A percentile compares a stretch with the other conserved stretches of the same genome.
Conservation (phyloP, 148 eudicot genomes). For the Camellia granthamiana region DNA sequence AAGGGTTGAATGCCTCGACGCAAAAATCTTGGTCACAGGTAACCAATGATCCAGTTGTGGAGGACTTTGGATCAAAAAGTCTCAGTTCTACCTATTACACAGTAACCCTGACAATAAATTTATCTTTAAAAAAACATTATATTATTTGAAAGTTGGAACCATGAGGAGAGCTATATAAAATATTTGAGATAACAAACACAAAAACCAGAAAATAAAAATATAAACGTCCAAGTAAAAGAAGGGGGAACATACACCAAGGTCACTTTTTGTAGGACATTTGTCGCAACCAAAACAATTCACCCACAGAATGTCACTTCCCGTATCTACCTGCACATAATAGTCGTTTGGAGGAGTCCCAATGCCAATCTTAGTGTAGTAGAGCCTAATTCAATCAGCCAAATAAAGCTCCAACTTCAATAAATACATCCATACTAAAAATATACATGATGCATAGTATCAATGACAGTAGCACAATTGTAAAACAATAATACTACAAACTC, state of each 20-base stretch:
- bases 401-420: background rate
- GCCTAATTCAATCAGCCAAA: conserved; percentile 41
- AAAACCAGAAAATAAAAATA: background rate
- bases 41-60: conserved; percentile 45
- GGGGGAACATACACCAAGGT: conserved; percentile 57
- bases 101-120: conserved; percentile 13
- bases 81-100: conserved; percentile 53
- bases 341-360: conserved; percentile 74
- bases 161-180: conserved; percentile 5
- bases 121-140: background rate
- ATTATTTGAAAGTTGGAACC: background rate
- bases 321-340: conserved; percentile 80
- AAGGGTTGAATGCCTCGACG: conserved; percentile 39
- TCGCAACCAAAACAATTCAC: conserved; percentile 73
- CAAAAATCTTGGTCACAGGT: conserved; percentile 68
- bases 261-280: conserved; percentile 63
- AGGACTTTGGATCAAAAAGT: conserved; percentile 58
- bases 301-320: conserved; percentile 92
- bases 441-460: background rate
- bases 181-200: conserved; percentile 16
- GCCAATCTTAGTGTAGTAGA: conserved; percentile 63
- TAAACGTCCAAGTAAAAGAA: conserved; percentile 7
- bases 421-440: background rate
- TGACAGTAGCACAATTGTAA: background rate
- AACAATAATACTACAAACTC: background rate